Base-by-base conservation (phyloP, 345 rosid species). In the Carallia brachiata region DNA sequence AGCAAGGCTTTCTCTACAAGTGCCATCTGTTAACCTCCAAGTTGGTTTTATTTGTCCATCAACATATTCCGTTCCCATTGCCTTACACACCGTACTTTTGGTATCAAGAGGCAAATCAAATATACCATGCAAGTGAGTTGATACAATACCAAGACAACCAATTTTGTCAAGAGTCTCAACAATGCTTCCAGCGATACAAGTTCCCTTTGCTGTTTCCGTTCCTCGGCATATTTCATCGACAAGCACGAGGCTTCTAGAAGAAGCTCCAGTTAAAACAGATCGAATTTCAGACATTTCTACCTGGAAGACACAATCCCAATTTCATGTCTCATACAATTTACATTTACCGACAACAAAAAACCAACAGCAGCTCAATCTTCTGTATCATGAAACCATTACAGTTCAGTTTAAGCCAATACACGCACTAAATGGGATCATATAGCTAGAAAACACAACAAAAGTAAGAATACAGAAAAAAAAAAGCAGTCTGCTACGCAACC, bases 261-360 rank as follows among this genome's bases (percentile, higher is more conserved):
- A 82, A 54, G 88, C 83, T 83, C 81, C 89, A 70, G 73, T 81
- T 9, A 94, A 66, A 64, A 94, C 83, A 69, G 96, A 87, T 58
- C 97, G 88, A 37, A 95, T 83, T 77, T 95, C 99, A 28, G 93
- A 87, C 97, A 95, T 95, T 83, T 95, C 99, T 8, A 95, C 97
- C 98, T 94, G 82, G 4, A 63, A 63, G 66, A 13, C 1, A 44
- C 12, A 44, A 44, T 10, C 12, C 50, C 50, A 12, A 32, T 32
- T 32, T 32, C 34, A 32, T 32, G 34, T 32, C 34, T 32, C 34
- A 32, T 32, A 32, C 34, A 32, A 32, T 32, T 32, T 32, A 4
- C 34, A 32, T 32, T 2, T 2, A 32, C 34, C 4, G 4, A 32
- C 34, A 32, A 4, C 34, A 32, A 32, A 32, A 4, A 32, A 4